phyloP scores from a whole-genome alignment of 306 rosid species.

The Prunus kanzakura region DNA sequence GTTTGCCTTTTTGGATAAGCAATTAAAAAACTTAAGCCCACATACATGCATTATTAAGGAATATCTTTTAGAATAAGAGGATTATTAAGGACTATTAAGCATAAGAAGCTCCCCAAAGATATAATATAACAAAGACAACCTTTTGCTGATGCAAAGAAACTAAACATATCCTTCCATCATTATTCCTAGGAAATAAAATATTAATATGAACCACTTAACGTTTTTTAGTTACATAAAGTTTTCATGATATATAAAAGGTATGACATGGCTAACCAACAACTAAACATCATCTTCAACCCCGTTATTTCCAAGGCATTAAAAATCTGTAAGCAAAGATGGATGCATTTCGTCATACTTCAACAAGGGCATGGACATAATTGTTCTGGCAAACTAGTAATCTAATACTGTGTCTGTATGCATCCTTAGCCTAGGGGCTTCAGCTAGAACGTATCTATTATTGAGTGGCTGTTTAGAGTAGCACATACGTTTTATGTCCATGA shows the following conservation, averaged over 20 bases:
- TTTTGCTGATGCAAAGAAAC: neutral
- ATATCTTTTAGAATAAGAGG: neutral
- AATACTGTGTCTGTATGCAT: neutral
- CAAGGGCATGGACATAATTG: neutral
- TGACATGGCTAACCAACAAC: neutral
- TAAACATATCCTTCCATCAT: neutral
- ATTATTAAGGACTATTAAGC: neutral
- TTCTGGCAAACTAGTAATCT: neutral
- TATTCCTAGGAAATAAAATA: neutral
- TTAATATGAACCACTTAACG: neutral
- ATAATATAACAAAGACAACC: neutral
- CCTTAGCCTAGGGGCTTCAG: neutral
- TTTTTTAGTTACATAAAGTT: neutral
- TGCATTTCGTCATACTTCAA: neutral
- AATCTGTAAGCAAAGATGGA: neutral
- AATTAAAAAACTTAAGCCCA: neutral
- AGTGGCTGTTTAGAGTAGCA: neutral
- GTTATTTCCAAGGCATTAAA: neutral
- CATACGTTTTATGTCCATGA: neutral
- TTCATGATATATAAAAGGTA: neutral
- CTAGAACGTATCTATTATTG: neutral
- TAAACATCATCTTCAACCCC: neutral
- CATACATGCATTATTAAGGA: slow-evolving; percentile 6
- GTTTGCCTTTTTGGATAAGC: neutral
- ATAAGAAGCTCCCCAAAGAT: neutral